Conservation (phyloP, 805 yeast species). For the Pichia deserticola region DNA sequence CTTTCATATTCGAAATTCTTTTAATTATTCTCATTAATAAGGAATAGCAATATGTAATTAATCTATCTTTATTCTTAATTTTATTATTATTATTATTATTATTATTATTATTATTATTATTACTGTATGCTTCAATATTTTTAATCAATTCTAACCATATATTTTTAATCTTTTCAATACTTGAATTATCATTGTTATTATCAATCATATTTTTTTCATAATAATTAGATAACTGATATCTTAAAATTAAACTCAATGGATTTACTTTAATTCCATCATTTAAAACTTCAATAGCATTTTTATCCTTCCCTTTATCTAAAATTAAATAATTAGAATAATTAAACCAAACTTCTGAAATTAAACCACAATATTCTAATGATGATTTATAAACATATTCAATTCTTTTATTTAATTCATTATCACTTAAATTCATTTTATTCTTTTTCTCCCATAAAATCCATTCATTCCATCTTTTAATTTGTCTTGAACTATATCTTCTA, state of each 20-base stretch:
- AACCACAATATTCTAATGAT: constrained; percentile 53
- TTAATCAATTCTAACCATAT: constrained; percentile 45
- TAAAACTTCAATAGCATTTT: constrained; percentile 35
- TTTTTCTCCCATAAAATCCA: constrained; percentile 78
- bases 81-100: too few relatives aligned
- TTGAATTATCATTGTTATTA: too few relatives aligned
- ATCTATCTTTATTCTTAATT: constrained; percentile 1
- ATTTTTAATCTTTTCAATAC: constrained; percentile 39
- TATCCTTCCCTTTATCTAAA: constrained; percentile 10
- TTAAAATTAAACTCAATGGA: constrained; percentile 61
- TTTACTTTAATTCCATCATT: constrained; percentile 52
- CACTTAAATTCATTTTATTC: constrained; percentile 58
- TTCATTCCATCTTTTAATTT: constrained; percentile 52
- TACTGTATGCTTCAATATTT: constrained; percentile 15
- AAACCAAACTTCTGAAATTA: constrained; percentile 74
- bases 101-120: too few relatives aligned
- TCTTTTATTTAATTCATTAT: constrained; percentile 44
- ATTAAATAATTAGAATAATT: constrained; percentile 34
- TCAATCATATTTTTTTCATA: constrained; percentile 51
- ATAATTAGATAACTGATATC: constrained; percentile 60
- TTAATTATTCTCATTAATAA: constrained; percentile 66
- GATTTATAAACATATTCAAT: constrained; percentile 67
- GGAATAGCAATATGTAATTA: constrained; percentile 58
- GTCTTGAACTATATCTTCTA: constrained; percentile 25
- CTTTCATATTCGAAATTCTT: constrained; percentile 38